These are phyloP conservation scores for Hapsidospora chrysogenum DNA, from an alignment of 495 filamentous ascomycete species.

Conservation along the genomic window DNA sequence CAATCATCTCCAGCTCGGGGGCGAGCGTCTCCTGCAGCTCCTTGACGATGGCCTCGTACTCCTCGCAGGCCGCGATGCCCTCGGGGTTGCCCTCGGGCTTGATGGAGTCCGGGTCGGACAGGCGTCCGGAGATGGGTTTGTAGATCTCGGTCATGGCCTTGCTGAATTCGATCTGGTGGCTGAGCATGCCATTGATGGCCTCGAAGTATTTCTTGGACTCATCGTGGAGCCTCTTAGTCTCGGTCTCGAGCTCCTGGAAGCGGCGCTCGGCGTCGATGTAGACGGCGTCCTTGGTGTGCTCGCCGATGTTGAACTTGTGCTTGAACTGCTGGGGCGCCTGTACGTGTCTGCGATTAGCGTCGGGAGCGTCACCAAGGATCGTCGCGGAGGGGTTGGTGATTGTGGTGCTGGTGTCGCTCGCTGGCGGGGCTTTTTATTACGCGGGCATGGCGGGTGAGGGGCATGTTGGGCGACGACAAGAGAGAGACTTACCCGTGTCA, in stretches of 20 bases:
- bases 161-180: constrained; percentile 96
- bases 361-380: no score
- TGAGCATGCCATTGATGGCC: constrained; percentile 96
- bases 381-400: no score
- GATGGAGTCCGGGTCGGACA: constrained; percentile 81
- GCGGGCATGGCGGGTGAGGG: constrained; percentile 1
- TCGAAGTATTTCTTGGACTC: constrained; percentile 92
- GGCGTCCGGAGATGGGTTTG: constrained; percentile 89
- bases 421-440: no score
- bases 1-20: constrained; percentile 96
- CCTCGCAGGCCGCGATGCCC: constrained; percentile 87
- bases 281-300: constrained; percentile 83
- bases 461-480: constrained; percentile 1
- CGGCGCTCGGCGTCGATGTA: constrained; percentile 89
- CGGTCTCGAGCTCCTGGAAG: constrained; percentile 83
- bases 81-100: constrained; percentile 76
- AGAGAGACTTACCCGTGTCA: constrained; percentile 47
- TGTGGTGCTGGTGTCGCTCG: no score
- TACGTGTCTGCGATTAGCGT: no score
- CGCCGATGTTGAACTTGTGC: constrained; percentile 82
- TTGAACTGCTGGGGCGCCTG: constrained; percentile 87
- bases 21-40: constrained; percentile 77
- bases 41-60: constrained; percentile 83
- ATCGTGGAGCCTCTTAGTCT: constrained; percentile 92
- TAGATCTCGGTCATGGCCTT: constrained; percentile 91